Conservation (phyloP, 495 filamentous ascomycete genomes). For the Talaromyces nanjingensis region DNA sequence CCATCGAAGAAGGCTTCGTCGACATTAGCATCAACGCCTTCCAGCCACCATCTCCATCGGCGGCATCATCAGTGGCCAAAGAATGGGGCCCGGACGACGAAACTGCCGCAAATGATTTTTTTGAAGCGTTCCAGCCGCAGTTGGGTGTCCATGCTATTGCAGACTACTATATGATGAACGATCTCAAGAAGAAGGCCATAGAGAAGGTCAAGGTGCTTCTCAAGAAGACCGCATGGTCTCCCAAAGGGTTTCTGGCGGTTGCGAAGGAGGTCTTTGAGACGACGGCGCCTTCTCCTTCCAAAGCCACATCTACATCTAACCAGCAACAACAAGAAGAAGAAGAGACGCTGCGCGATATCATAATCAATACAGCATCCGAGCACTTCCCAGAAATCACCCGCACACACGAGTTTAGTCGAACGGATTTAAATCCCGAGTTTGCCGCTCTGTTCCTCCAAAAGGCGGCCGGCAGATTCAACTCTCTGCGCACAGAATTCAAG, state of each 20-base stretch:
- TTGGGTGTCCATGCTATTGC: slow-evolving; percentile 5
- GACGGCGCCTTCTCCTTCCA: not conserved
- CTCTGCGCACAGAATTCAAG: not conserved
- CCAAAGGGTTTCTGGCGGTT: not conserved
- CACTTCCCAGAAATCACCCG: not conserved
- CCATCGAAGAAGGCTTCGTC: not conserved
- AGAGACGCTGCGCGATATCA: not conserved
- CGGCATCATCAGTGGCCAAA: not conserved
- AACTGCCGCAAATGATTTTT: not conserved
- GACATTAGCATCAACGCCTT: not conserved
- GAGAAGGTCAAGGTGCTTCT: not conserved
- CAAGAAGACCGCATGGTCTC: not conserved
- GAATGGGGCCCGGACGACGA: not conserved
- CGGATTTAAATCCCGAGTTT: not conserved
- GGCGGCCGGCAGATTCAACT: not conserved
- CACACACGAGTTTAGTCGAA: not conserved
- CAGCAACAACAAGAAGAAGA: not conserved
- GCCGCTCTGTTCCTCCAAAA: not conserved
- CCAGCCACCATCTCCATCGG: not conserved
- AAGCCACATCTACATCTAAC: not conserved
- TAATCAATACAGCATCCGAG: not conserved
- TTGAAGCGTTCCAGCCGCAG: not conserved
- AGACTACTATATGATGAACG: slow-evolving; percentile 4
- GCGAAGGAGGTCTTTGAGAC: not conserved
- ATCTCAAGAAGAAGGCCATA: not conserved